Evolutionary conservation across 2,329 filamentous ascomycete species (phyloP), one percentile per base, ranked within the genome.

Genomic region (Orbilia brochopaga): DNA sequence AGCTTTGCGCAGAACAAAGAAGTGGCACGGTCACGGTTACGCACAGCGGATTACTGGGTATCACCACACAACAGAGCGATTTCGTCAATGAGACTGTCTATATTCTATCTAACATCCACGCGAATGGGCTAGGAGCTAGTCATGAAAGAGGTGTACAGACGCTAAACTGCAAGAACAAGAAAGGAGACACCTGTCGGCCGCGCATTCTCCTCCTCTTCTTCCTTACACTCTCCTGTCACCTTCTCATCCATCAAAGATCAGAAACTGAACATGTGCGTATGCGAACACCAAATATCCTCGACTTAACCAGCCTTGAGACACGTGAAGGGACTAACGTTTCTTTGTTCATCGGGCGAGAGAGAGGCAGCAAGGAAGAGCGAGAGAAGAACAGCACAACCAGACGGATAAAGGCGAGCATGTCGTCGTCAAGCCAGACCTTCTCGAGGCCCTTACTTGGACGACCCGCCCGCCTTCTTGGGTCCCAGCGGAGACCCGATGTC

Each of bases 401-500:
- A 6, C 24, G 7, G 15, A 53, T 5, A 53, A 32, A 53, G 50
- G 23, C 15, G 23, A 6, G 19, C 15, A 51, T 51, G 17, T 17
- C 5, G 30, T 30, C 5, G 50, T 42, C 11, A 42, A 53, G 30
- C n/a, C n/a, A 5, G 1, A 27, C 21, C 40, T 54, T 35, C 27
- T 30, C 27, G 15, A 21, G 6, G 23, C 46, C 1, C 50, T 57
- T 54, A 63, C 30, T 64, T 64, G 7, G 67, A 73, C 17, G 66
- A 70, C 54, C 59, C 66, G 24, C 66, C 69, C 17, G 13, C 42
- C 83, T 86, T 87, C 85, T 90, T 91, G 75, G 87, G 83, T 70
- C 83, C 86, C 80, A 94, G 90, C 77, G 91, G 90, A 80, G 87
- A 84, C 74, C 92, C 93, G 79, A 97, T 94, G 81, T 93, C 90